Percentiles rank a stretch among this genome's conserved stretches.
Conservation (phyloP, 495 filamentous ascomycete genomes). For the Letharia lupina region DNA sequence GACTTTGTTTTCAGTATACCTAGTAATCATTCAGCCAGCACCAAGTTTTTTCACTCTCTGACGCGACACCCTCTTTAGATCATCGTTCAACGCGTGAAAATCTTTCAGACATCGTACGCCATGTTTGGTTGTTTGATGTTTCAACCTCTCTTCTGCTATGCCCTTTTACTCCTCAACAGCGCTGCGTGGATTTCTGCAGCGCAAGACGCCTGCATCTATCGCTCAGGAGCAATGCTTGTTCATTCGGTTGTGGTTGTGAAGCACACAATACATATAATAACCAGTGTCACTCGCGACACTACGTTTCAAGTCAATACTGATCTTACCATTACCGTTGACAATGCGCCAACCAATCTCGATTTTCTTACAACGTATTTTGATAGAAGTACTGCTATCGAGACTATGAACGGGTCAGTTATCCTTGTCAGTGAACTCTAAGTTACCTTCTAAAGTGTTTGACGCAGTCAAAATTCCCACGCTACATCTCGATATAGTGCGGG, state of each 20-base stretch:
- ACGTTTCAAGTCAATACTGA: conserved; percentile 11
- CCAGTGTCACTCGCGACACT: conserved; percentile 3
- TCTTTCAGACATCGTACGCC: background rate
- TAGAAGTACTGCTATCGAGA: conserved; percentile 6
- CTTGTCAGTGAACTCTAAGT: background rate
- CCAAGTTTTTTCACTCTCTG: background rate
- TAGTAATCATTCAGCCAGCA: too few relatives aligned
- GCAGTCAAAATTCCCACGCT: background rate
- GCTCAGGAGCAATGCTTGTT: background rate
- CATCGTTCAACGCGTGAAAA: background rate
- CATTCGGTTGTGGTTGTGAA: conserved; percentile 13
- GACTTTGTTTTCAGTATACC: background rate
- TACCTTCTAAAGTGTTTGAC: background rate
- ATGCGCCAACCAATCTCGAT: conserved; percentile 16
- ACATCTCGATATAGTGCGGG: background rate
- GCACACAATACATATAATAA: conserved; percentile 13
- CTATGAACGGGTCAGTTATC: conserved; percentile 1
- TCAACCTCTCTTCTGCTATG: background rate
- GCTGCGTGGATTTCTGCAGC: background rate
- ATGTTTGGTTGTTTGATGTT: background rate
- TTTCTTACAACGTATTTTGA: conserved; percentile 12
- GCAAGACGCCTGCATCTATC: conserved; percentile 12
- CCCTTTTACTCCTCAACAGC: background rate
- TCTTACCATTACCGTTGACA: conserved; percentile 14
- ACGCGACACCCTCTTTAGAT: background rate